Conservation (phyloP, 345 rosid genomes). For the Lenwebbia sp. region DNA sequence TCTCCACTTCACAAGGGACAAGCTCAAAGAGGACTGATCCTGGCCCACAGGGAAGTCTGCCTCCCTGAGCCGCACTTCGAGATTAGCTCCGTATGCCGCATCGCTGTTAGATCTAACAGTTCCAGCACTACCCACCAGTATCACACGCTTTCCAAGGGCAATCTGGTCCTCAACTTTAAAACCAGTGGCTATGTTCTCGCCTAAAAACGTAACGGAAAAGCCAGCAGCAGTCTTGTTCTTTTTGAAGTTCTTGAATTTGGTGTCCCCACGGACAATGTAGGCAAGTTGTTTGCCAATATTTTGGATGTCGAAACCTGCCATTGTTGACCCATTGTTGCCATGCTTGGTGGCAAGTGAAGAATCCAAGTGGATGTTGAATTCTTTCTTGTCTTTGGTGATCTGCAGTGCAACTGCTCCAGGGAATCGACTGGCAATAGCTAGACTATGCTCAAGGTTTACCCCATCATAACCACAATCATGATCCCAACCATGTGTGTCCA, state of each 20-base stretch:
- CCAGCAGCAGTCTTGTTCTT: conserved; percentile 75
- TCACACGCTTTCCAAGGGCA: conserved; percentile 60
- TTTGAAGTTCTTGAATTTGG: conserved; percentile 65
- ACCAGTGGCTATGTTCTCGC: conserved; percentile 79
- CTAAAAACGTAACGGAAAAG: conserved; percentile 67
- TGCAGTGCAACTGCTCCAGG: conserved; percentile 76
- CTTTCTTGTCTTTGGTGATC: conserved; percentile 94
- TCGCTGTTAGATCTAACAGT: conserved; percentile 69
- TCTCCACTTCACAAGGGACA: conserved; percentile 90
- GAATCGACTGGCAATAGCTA: conserved; percentile 51
- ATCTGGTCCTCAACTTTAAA: conserved; percentile 85
- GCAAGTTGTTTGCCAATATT: conserved; percentile 92
- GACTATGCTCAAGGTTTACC: conserved; percentile 63
- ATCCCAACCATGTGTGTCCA: conserved; percentile 97
- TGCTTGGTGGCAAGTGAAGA: conserved; percentile 76
- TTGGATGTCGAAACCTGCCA: conserved; percentile 97
- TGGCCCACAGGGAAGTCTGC: conserved; percentile 88
- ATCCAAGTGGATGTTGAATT: conserved; percentile 85
- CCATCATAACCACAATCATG: conserved; percentile 99
- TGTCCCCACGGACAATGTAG: conserved; percentile 72
- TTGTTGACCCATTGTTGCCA: conserved; percentile 71
- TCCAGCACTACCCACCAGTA: conserved; percentile 82
- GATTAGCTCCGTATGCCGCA: conserved; percentile 82
- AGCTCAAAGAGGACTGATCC: conserved; percentile 75
- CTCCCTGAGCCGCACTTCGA: conserved; percentile 73